A percentile compares a stretch with the other conserved stretches of the same genome.
These are phyloP conservation scores for Botrytis byssoidea DNA, from an alignment of 2,329 filamentous ascomycete genomes.

Conservation along the genomic window DNA sequence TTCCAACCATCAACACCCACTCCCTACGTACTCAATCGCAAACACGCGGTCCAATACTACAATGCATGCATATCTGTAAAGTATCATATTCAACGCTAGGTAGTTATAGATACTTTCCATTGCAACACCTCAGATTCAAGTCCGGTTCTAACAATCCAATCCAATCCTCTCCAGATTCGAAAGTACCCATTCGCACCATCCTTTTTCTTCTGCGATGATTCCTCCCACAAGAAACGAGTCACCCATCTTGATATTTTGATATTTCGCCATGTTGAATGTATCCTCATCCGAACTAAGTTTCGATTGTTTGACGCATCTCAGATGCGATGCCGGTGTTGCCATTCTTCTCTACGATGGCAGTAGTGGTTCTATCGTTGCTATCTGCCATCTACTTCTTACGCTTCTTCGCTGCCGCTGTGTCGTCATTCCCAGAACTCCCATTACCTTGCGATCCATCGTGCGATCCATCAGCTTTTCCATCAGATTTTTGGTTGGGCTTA, in stretches of 20 bases:
- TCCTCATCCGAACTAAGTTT: neutral
- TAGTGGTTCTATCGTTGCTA: neutral
- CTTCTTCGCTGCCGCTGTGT: neutral
- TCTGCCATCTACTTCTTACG: neutral
- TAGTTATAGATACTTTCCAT: neutral
- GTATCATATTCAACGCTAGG: neutral
- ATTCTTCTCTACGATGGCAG: neutral
- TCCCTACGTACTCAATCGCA: neutral
- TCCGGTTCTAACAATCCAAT: neutral
- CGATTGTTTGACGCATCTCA: neutral
- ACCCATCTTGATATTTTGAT: neutral
- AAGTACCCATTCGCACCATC: neutral
- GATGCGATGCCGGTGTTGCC: rapidly evolving
- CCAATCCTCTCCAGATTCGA: neutral
- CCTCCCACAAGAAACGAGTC: neutral
- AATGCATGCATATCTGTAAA: neutral
- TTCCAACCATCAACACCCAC: neutral
- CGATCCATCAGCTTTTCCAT: neutral
- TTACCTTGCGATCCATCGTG: neutral
- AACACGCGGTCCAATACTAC: neutral
- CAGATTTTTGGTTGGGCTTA: neutral
- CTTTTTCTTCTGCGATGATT: neutral
- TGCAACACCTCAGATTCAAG: neutral
- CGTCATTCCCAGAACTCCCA: neutral
- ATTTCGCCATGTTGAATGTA: neutral